Percentiles rank a stretch among this genome's conserved stretches.
These are phyloP conservation scores for Haberlea rhodopensis DNA, from an alignment of 257 asterid genomes.

Conservation along the genomic window DNA sequence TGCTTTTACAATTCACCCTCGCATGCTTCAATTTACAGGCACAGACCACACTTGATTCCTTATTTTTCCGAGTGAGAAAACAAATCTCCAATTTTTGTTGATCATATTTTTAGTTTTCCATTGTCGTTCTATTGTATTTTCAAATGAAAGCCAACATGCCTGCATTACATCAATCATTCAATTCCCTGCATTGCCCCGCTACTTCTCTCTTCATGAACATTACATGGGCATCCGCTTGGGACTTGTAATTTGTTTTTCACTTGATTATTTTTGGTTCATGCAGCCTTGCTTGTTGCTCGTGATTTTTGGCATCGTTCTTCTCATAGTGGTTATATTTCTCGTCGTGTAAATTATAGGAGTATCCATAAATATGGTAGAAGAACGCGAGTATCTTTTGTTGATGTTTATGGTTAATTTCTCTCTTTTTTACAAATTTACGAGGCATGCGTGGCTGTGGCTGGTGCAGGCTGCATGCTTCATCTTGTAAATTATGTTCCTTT, in stretches of 20 bases:
- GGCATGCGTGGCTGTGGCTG: constrained; percentile 21
- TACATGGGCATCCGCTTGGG: constrained; percentile 8
- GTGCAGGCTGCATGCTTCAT: constrained; percentile 19
- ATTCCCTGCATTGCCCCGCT: not conserved
- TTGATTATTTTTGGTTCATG: constrained; percentile 18
- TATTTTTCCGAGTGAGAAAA: not conserved
- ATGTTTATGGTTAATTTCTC: constrained; percentile 15
- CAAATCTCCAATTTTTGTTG: not conserved
- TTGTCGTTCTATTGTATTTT: not conserved
- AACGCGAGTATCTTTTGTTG: constrained; percentile 19
- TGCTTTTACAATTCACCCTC: too few species aligned
- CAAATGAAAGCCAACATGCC: too few species aligned
- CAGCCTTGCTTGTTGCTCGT: constrained; percentile 88
- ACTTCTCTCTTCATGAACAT: not conserved
- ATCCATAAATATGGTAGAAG: constrained; percentile 21
- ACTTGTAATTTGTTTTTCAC: too few species aligned
- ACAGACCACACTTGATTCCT: not conserved
- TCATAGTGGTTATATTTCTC: constrained; percentile 69
- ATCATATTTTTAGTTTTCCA: not conserved
- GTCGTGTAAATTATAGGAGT: constrained; percentile 36
- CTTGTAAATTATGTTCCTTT: constrained; percentile 27
- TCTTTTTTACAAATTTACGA: constrained; percentile 9
- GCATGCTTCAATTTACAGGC: not conserved
- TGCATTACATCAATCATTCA: not conserved
- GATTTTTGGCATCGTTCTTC: constrained; percentile 73